phyloP scores from a whole-genome alignment of 768 basidiomycete genomes.

The Daedaleopsis sinensis region DNA sequence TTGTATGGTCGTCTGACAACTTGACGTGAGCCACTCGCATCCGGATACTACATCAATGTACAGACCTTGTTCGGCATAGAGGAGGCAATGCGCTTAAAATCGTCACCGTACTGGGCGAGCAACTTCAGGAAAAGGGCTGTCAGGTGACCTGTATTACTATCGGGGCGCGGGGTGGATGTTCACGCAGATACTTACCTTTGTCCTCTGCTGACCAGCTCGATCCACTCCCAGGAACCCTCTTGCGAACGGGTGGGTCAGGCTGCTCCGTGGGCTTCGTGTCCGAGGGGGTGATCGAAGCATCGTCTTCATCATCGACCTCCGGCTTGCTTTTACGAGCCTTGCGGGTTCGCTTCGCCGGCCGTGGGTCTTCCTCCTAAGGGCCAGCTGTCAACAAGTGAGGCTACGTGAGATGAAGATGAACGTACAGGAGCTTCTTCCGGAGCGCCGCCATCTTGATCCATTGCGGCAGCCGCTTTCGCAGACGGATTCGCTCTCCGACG shows the following conservation, averaged over 20 bases:
- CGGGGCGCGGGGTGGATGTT: background rate
- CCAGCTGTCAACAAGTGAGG: background rate
- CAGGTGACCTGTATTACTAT: conserved; percentile 5
- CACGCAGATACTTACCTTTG: conserved; percentile 48
- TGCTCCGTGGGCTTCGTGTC: conserved; percentile 31
- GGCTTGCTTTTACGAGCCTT: conserved; percentile 37
- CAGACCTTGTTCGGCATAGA: conserved; percentile 64
- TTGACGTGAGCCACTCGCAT: conserved; percentile 1
- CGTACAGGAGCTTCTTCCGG: conserved; percentile 34
- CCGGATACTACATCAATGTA: background rate
- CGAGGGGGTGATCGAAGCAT: conserved; percentile 22
- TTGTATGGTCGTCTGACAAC: conserved; percentile 55
- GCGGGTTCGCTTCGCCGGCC: conserved; percentile 35
- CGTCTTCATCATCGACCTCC: conserved; percentile 26
- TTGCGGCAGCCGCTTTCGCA: conserved; percentile 33
- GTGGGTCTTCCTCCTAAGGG: conserved; percentile 33
- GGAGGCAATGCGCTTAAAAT: conserved; percentile 71
- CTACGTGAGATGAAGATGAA: background rate
- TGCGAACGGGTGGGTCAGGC: conserved; percentile 27
- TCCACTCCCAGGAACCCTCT: conserved; percentile 34
- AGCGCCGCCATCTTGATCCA: conserved; percentile 34
- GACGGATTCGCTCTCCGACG: conserved; percentile 39
- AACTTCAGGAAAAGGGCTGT: conserved; percentile 56
- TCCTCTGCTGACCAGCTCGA: conserved; percentile 70
- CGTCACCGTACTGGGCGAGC: conserved; percentile 62